Base-by-base conservation (phyloP, 441 rosid species). In the Daphne laureola region DNA sequence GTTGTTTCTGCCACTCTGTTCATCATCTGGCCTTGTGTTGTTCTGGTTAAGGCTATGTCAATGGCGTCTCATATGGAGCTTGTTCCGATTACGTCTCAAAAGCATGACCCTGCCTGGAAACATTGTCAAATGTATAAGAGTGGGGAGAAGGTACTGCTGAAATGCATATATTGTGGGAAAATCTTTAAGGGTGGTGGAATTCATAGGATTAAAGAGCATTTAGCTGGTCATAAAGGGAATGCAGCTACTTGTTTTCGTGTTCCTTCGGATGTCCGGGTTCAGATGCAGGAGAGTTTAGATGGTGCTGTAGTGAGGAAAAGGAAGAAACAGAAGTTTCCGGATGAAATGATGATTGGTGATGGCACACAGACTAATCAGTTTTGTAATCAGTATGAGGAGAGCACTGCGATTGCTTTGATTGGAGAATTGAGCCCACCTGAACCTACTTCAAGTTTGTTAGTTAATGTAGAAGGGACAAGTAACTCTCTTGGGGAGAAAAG, bases 101-200 rank as follows among this genome's bases (percentile, higher is more conserved):
- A 90, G 49, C 85, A 81, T 25, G 99, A 93, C 69, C 70, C 79
- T 48, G 99, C 95, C 4, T 94, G 97, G 97, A 75, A 78, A 44
- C 87, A 90, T 54, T 90, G 95, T 61, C 85, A 78, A 44, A 75
- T 78, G 70, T 76, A 76, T 46, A 78, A 77, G 62, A 68, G 70
- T 58, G 89, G 78, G 4, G 86, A 79, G 4, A 70, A 80, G 66
- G 68, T 80, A 12, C 91, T 85, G 62, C 80, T 90, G 62, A 82
- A 73, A 75, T 93, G 97, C 53, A 53, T 79, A 23, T 90, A 90
- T 62, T 87, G 96, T 58, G 55, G 62, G 2, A 93, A 90, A 68
- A 43, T 90, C 59, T 87, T 90, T 27, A 93, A 86, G 74, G 99
- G 99, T 54, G 99, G 97, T 46, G 97, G 97, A 8, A 93, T 93